phyloP scores from a whole-genome alignment of 495 filamentous ascomycete genomes.

The Rostrohypoxylon terebratum region DNA sequence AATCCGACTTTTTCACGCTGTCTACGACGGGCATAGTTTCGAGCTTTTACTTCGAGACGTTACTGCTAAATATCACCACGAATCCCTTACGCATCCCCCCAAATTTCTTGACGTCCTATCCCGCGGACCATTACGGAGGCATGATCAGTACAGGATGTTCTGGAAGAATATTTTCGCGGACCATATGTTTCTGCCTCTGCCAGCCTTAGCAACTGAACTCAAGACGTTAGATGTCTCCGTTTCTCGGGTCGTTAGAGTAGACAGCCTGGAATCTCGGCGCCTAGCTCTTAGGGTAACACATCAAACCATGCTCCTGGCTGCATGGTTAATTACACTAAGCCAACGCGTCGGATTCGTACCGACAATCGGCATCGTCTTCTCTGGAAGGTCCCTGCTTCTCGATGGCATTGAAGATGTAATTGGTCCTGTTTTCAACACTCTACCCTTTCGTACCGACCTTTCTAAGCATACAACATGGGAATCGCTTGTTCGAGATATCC shows the following conservation, averaged over 20 bases:
- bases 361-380: conserved; percentile 74
- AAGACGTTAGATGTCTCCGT: conserved; percentile 33
- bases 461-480: conserved; percentile 61
- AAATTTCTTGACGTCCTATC: conserved; percentile 65
- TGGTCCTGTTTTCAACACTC: conserved; percentile 92
- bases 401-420: conserved; percentile 74
- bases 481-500: conserved; percentile 65
- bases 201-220: conserved; percentile 23
- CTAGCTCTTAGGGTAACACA: conserved; percentile 74
- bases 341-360: conserved; percentile 50
- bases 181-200: conserved; percentile 51
- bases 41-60: conserved; percentile 71
- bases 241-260: conserved; percentile 43
- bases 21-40: conserved; percentile 90
- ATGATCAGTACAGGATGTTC: conserved; percentile 68
- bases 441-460: conserved; percentile 72
- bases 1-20: conserved; percentile 81
- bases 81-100: conserved; percentile 51
- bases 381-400: conserved; percentile 74
- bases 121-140: conserved; percentile 68
- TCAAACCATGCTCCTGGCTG: conserved; percentile 78
- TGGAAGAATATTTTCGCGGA: conserved; percentile 72
- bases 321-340: conserved; percentile 69
- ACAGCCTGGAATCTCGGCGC: conserved; percentile 59
- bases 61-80: conserved; percentile 56